These are phyloP conservation scores for Leccinum subtestaceum DNA, from an alignment of 768 basidiomycete species.

Conservation along the genomic window DNA sequence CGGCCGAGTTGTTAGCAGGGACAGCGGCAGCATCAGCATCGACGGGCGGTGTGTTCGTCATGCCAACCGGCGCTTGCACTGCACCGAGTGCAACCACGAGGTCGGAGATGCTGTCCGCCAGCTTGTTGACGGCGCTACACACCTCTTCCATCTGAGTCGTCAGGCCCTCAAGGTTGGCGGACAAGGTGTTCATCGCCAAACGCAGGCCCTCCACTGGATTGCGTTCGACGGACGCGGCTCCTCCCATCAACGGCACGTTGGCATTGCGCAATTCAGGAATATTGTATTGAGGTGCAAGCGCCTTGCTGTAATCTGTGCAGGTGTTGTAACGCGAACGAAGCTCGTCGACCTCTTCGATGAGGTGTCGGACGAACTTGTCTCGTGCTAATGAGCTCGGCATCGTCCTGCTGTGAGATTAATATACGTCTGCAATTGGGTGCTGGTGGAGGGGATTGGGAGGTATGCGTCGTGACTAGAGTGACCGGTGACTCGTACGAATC, in stretches of 20 bases:
- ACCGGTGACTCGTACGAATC: too few species aligned
- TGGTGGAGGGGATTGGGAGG: too few species aligned
- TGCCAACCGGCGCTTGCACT: too few species aligned
- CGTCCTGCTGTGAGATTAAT: not conserved
- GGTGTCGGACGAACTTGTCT: not conserved
- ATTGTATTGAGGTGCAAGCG: not conserved
- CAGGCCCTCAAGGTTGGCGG: not conserved
- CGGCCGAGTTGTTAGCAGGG: not conserved
- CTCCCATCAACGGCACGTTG: not conserved
- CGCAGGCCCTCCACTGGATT: not conserved
- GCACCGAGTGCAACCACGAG: too few species aligned
- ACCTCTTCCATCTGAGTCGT: not conserved
- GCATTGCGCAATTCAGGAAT: not conserved
- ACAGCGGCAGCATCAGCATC: not conserved
- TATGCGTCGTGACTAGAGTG: too few species aligned
- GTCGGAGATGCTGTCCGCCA: not conserved
- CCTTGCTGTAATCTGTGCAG: not conserved
- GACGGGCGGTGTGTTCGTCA: too few species aligned
- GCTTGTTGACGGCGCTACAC: not conserved
- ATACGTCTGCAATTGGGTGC: not conserved
- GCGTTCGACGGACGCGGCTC: not conserved
- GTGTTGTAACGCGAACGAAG: not conserved
- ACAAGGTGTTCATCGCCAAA: not conserved
- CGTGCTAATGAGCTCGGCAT: not conserved
- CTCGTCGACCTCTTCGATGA: not conserved